These are phyloP conservation scores for Linum trigynum DNA, from an alignment of 345 rosid species.

Conservation along the genomic window DNA sequence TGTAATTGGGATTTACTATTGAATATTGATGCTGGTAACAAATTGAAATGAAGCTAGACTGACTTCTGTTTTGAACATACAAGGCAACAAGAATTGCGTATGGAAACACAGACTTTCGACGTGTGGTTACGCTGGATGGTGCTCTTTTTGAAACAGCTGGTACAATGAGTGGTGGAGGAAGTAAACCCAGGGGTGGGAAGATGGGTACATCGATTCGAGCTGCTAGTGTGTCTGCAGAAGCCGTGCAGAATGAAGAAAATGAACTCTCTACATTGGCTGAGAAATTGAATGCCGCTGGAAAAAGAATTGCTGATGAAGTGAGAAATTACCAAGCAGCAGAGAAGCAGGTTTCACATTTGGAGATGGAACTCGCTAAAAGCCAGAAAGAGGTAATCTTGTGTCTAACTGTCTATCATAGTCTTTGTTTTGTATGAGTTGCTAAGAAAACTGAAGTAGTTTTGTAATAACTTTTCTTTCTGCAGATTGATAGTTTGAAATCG, in stretches of 20 bases:
- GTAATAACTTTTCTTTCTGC: slow-evolving; percentile 8
- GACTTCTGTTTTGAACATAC: slow-evolving; percentile 7
- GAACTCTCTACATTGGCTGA: slow-evolving; percentile 56
- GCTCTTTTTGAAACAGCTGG: slow-evolving; percentile 94
- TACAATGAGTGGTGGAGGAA: slow-evolving; percentile 98
- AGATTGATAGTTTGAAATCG: slow-evolving; percentile 77
- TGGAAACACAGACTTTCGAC: slow-evolving; percentile 64
- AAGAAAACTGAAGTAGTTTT: not conserved
- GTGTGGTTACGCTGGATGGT: slow-evolving; percentile 93
- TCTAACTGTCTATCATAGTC: not conserved
- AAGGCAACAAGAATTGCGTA: slow-evolving; percentile 93
- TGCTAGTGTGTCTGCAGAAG: slow-evolving; percentile 63
- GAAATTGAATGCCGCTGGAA: slow-evolving; percentile 44
- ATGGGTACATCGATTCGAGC: slow-evolving; percentile 92
- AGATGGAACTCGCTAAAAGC: slow-evolving; percentile 86
- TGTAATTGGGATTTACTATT: not conserved
- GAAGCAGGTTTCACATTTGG: slow-evolving; percentile 44
- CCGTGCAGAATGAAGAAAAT: slow-evolving; percentile 53
- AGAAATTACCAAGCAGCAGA: slow-evolving; percentile 57
- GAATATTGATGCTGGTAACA: not conserved
- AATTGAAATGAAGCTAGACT: not conserved
- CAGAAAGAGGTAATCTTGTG: slow-evolving; percentile 58
- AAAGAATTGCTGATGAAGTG: slow-evolving; percentile 54
- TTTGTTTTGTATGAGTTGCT: slow-evolving; percentile 2
- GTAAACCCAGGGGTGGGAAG: slow-evolving; percentile 91